Base-by-base conservation (phyloP, 495 filamentous ascomycete genomes). In the Parachaetomium inaequale region DNA sequence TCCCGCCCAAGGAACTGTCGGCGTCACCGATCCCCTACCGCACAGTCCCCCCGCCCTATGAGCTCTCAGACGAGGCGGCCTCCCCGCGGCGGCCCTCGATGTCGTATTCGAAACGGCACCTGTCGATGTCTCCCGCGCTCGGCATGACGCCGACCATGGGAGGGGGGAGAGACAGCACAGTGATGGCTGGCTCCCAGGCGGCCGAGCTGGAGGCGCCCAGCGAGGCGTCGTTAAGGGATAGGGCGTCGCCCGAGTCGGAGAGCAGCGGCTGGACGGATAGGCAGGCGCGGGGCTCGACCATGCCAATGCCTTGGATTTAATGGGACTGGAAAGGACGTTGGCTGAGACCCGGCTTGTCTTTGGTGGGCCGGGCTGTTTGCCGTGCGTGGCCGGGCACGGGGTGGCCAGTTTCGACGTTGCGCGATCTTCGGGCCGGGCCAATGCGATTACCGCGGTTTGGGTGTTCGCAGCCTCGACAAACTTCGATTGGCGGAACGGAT, bases 1-100 rank as follows among this genome's bases (percentile, higher is more conserved):
- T 70, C 0, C 70, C 70, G 15, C 70, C 70, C 15, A 72, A 72
- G 21, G 70, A 68, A 42, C 28, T 49, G 1, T 19, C 63, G 7
- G 15, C 25, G 1, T 50, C 60, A 12, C 60, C 56, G 4, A 11
- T 55, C 25, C 29, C 56, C 0, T 60, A 59, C 38, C 58, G 50
- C 46, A 38, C 52, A 2, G 58, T 62, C 3, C 52, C 61, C 14
- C 68, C 58, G 36, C 61, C 51, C 15, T 68, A 66, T 38, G 68
- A 70, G 40, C 58, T 68, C 15, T 60, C 66, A 2, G 63, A 66
- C 4, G 63, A 68, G 21, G 29, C 51, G 19, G 29, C 51, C 3
- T 63, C 53, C 15, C 61, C 60, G 28, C 61, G 38, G 7, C 52
- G 8, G 7, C 29, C 31, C 1, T 61, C 61, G 0, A 53, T 11